A percentile compares a stretch with the other conserved stretches of the same genome.
Evolutionary conservation across 1,139 yeast species (phyloP).

Genomic region (Magnusiomyces fungicola): DNA sequence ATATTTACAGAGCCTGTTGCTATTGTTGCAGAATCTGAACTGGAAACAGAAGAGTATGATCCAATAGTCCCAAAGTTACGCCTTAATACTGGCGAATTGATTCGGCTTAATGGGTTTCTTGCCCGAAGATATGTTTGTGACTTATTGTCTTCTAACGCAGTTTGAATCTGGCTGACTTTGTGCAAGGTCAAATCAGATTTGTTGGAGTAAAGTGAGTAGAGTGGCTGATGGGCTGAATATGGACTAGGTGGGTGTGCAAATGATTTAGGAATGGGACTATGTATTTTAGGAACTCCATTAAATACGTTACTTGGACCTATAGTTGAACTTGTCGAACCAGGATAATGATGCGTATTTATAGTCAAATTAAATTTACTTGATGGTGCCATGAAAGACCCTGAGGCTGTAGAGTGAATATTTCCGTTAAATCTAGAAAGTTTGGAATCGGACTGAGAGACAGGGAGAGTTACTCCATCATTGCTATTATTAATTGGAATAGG

Average conservation of each 20-base stretch:
- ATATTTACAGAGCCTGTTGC: too few species aligned
- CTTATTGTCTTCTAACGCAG: constrained; percentile 13
- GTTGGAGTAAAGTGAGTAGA: constrained; percentile 4
- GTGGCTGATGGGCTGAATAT: too few species aligned
- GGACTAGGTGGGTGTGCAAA: too few species aligned
- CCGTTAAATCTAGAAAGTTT: not conserved
- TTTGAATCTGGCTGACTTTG: constrained; percentile 12
- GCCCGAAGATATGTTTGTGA: constrained; percentile 15
- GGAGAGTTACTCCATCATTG: too few species aligned
- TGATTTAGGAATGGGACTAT: too few species aligned
- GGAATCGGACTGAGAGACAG: not conserved
- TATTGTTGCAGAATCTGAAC: too few species aligned
- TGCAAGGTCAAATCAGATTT: constrained; percentile 9
- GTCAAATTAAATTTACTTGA: not conserved
- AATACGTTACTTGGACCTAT: too few species aligned
- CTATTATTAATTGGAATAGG: too few species aligned
- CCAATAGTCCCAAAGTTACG: constrained; percentile 6
- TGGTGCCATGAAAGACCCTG: not conserved
- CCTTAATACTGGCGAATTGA: constrained; percentile 3
- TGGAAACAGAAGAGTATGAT: too few species aligned
- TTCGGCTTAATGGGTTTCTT: constrained; percentile 1
- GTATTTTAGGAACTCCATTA: too few species aligned
- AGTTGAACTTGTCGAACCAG: too few species aligned
- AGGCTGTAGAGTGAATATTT: not conserved
- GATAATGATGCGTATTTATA: not conserved